Conservation (phyloP, 306 rosid genomes). For the Geum urbanum region DNA sequence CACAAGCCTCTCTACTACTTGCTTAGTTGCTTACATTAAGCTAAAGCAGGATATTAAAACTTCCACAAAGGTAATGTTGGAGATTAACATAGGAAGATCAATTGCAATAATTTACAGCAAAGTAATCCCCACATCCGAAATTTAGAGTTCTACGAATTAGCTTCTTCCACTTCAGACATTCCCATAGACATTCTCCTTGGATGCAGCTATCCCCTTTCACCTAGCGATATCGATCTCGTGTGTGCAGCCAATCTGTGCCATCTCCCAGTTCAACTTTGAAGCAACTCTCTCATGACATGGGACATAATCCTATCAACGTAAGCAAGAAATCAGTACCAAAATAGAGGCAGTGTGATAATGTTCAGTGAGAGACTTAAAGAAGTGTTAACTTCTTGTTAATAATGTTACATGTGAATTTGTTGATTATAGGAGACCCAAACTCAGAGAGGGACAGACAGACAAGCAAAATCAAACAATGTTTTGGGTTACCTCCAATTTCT, state of each 20-base stretch:
- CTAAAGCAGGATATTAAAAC: conserved; percentile 34
- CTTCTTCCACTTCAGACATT: conserved; percentile 56
- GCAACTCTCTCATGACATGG: conserved; percentile 95
- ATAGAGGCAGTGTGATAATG: not conserved
- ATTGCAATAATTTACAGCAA: conserved; percentile 57
- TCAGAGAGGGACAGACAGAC: not conserved
- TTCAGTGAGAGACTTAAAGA: not conserved
- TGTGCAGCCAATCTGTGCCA: conserved; percentile 63
- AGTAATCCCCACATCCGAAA: conserved; percentile 28
- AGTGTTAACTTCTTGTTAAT: not conserved
- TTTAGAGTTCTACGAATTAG: conserved; percentile 33
- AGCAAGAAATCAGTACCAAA: not conserved
- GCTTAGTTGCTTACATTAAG: conserved; percentile 36
- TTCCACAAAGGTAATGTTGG: conserved; percentile 42
- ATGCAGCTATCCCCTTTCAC: conserved; percentile 39
- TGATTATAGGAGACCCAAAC: not conserved
- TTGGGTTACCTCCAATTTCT: conserved; percentile 78
- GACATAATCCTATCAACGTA: conserved; percentile 61
- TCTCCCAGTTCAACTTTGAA: conserved; percentile 84
- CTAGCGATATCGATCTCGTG: conserved; percentile 67
- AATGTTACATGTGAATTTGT: not conserved
- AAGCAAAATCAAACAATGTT: not conserved
- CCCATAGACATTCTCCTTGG: conserved; percentile 33
- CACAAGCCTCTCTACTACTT: conserved; percentile 38
- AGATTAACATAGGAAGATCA: conserved; percentile 50